Evolutionary conservation across 2,329 filamentous ascomycete genomes (phyloP).

Genomic region (Hypocreales sp.): DNA sequence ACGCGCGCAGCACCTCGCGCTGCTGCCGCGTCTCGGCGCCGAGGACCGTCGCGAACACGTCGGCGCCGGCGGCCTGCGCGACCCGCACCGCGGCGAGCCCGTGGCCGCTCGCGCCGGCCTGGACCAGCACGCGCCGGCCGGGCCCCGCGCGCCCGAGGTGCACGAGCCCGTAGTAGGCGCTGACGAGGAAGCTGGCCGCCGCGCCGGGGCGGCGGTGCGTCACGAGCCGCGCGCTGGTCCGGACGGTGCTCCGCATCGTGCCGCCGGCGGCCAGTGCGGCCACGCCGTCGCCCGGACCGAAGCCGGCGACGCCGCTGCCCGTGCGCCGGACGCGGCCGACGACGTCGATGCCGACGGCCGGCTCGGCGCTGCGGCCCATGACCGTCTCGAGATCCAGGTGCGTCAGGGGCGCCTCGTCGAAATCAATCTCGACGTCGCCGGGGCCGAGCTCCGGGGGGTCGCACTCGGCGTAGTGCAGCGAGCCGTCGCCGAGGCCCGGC

Average conservation of each 20-base stretch:
- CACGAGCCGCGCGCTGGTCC: conserved; percentile 20
- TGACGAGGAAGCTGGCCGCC: conserved; percentile 21
- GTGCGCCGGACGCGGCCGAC: conserved; percentile 18
- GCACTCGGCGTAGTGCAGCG: conserved; percentile 10
- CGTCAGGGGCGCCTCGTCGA: conserved; percentile 18
- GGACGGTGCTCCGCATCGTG: conserved; percentile 18
- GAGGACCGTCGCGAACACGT: conserved; percentile 26
- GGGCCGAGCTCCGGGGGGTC: conserved; percentile 8
- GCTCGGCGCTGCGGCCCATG: conserved; percentile 15
- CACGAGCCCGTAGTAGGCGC: conserved; percentile 26
- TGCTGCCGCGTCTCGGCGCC: conserved; percentile 16
- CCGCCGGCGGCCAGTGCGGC: conserved; percentile 19
- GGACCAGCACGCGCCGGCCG: conserved; percentile 23
- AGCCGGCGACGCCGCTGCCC: conserved; percentile 15
- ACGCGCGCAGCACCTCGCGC: conserved; percentile 15
- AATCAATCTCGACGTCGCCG: conserved; percentile 24
- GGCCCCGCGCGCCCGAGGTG: conserved; percentile 12
- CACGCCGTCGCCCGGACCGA: conserved; percentile 25
- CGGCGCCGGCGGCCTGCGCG: conserved; percentile 18
- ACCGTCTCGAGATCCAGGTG: conserved; percentile 20
- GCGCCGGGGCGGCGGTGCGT: conserved; percentile 11
- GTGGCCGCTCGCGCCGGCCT: conserved; percentile 24
- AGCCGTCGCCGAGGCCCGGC: conserved; percentile 11
- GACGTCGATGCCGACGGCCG: conserved; percentile 24
- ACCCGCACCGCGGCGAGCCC: conserved; percentile 28